These are phyloP conservation scores for Ceratobasidium theobromae DNA, from an alignment of 1,284 basidiomycete genomes.

Conservation along the genomic window DNA sequence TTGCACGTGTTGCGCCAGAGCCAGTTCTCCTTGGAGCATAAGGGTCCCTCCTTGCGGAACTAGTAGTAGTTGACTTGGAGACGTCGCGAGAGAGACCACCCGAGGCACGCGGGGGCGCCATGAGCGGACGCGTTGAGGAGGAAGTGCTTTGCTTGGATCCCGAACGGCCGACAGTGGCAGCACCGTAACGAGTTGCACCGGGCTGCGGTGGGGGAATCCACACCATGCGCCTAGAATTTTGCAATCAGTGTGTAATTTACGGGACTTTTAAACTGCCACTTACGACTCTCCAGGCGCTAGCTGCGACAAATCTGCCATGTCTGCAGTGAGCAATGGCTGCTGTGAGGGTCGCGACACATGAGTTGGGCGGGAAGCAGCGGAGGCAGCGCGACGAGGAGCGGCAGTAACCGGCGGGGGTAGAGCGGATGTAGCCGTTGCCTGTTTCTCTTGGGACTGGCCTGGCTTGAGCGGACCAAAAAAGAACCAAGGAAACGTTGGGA, in stretches of 20 bases:
- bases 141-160: conserved; percentile 29
- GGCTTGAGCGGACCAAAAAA: conserved; percentile 35
- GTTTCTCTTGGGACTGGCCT: conserved; percentile 22
- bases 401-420: conserved; percentile 35
- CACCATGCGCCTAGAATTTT: conserved; percentile 22
- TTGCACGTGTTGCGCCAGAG: conserved; percentile 14
- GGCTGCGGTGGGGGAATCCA: conserved; percentile 25
- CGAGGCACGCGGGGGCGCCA: background rate
- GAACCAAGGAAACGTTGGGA: conserved; percentile 72
- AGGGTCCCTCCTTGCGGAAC: background rate
- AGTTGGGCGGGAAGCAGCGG: conserved; percentile 4
- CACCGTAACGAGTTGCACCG: conserved; percentile 22
- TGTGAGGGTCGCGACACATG: conserved; percentile 28
- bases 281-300: conserved; percentile 28
- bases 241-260: background rate
- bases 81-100: conserved; percentile 11
- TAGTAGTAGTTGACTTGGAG: conserved; percentile 26
- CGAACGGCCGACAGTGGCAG: conserved; percentile 26
- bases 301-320: conserved; percentile 17
- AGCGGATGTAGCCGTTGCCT: conserved; percentile 16
- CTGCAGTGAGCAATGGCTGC: conserved; percentile 17
- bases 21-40: conserved; percentile 11
- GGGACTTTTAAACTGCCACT: background rate
- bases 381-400: conserved; percentile 20
- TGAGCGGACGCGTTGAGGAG: conserved; percentile 8